phyloP scores from a whole-genome alignment of 2,329 filamentous ascomycete genomes.

The Cercospora sp. region DNA sequence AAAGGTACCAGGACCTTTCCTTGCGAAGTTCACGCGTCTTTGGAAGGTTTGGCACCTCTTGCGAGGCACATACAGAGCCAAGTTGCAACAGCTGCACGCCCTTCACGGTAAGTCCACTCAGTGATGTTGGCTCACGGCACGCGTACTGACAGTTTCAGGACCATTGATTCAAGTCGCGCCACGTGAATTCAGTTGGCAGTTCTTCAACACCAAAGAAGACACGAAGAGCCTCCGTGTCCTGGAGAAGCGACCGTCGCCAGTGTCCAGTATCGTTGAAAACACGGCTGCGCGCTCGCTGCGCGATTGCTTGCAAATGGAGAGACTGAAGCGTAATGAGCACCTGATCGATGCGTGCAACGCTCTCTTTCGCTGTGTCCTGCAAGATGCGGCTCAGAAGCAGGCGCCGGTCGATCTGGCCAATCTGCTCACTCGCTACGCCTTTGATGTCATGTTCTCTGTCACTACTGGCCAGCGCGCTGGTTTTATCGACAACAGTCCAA shows the following conservation, averaged over 20 bases:
- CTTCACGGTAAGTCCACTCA: conserved; percentile 18
- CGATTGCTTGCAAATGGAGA: conserved; percentile 18
- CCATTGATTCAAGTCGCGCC: conserved; percentile 25
- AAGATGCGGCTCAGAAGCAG: conserved; percentile 4
- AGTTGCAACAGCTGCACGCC: conserved; percentile 21
- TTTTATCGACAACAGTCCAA: conserved; percentile 20
- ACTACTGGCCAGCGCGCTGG: conserved; percentile 26
- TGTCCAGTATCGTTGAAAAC: not conserved
- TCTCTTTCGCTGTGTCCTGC: conserved; percentile 16
- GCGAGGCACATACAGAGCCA: conserved; percentile 24
- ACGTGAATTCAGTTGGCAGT: conserved; percentile 11
- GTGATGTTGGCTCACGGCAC: not conserved
- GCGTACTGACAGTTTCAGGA: conserved; percentile 13
- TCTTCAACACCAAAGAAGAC: not conserved
- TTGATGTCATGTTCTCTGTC: conserved; percentile 27
- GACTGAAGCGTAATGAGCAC: conserved; percentile 21
- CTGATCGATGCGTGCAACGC: conserved; percentile 26
- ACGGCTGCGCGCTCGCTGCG: not conserved
- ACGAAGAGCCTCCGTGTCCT: not conserved
- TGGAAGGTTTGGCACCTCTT: conserved; percentile 27
- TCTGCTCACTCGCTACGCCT: conserved; percentile 26
- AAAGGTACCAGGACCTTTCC: conserved; percentile 23
- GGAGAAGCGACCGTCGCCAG: not conserved
- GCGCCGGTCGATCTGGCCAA: conserved; percentile 19
- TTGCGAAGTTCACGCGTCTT: conserved; percentile 27